These are phyloP conservation scores for Oryza brachyantha DNA, from an alignment of 176 grass and related monocot genomes.

Conservation along the genomic window DNA sequence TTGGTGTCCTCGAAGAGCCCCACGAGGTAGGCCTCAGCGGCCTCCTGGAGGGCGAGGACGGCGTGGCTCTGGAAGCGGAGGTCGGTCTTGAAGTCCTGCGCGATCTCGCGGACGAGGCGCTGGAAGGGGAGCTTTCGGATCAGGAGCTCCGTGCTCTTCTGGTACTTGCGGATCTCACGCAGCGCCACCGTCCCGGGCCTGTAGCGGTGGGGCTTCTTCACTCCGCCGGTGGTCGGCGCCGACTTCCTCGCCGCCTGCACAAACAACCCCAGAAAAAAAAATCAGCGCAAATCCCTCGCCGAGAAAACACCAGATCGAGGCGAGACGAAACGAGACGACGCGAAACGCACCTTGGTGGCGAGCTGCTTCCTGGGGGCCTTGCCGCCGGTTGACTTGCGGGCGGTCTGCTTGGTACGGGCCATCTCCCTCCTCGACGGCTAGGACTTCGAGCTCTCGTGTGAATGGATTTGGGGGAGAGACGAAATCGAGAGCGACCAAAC, in stretches of 20 bases:
- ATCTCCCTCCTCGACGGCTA: conserved; percentile 6
- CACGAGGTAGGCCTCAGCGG: conserved; percentile 84
- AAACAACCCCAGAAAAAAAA: fast-evolving
- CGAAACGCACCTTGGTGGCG: conserved; percentile 62
- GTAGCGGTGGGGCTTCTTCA: conserved; percentile 96
- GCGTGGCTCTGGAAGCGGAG: conserved; percentile 83
- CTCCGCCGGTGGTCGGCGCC: conserved; percentile 72
- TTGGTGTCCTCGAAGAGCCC: conserved; percentile 78
- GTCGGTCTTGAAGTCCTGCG: conserved; percentile 96
- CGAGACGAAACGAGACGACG: fast-evolving
- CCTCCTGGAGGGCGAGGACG: conserved; percentile 83
- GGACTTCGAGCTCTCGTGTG: not conserved
- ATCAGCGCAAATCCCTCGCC: not conserved
- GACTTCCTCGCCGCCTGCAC: conserved; percentile 81
- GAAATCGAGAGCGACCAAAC: not conserved
- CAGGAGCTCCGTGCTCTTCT: conserved; percentile 97
- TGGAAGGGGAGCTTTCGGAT: conserved; percentile 94
- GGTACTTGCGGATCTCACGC: conserved; percentile 93
- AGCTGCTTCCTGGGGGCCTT: conserved; percentile 96
- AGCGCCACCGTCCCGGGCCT: conserved; percentile 71
- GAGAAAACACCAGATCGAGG: not conserved
- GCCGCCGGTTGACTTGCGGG: conserved; percentile 84
- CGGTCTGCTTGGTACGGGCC: conserved; percentile 96
- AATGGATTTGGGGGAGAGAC: not conserved
- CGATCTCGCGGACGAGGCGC: conserved; percentile 88